Evolutionary conservation across 2,329 filamentous ascomycete genomes (phyloP).

Genomic region (Paecilomyces fulvus): DNA sequence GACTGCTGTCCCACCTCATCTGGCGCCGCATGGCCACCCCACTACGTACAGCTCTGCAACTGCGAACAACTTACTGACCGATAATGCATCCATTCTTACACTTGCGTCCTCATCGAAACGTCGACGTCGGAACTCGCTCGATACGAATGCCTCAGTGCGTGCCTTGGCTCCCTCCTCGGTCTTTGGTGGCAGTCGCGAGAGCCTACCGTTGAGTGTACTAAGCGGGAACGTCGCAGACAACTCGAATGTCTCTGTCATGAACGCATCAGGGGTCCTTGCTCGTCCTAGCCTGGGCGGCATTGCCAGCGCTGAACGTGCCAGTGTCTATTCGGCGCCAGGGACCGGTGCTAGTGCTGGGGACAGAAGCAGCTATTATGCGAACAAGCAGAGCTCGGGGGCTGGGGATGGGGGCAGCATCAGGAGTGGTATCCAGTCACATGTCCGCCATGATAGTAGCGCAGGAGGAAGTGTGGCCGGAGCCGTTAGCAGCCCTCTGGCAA

Average conservation of each 20-base stretch:
- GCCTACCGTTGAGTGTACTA: constrained; percentile 53
- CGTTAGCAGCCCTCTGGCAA: constrained; percentile 51
- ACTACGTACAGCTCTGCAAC: constrained; percentile 53
- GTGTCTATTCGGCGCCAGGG: constrained; percentile 69
- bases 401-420: constrained; percentile 69
- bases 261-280: constrained; percentile 30
- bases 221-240: constrained; percentile 44
- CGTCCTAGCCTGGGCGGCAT: constrained; percentile 47
- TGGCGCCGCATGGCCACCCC: constrained; percentile 43
- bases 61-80: constrained; percentile 55
- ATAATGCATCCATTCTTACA: constrained; percentile 58
- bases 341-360: constrained; percentile 58
- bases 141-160: constrained; percentile 58
- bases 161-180: constrained; percentile 56
- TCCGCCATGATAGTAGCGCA: constrained; percentile 66
- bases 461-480: constrained; percentile 60
- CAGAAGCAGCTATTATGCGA: constrained; percentile 71
- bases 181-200: constrained; percentile 57
- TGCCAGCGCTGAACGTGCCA: constrained; percentile 51
- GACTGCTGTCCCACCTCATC: constrained; percentile 53
- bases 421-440: constrained; percentile 69
- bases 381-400: constrained; percentile 37
- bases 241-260: constrained; percentile 33
- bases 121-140: constrained; percentile 54
- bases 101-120: constrained; percentile 58